Conservation (phyloP, 1,284 basidiomycete species). For the Termitomyces sp. region DNA sequence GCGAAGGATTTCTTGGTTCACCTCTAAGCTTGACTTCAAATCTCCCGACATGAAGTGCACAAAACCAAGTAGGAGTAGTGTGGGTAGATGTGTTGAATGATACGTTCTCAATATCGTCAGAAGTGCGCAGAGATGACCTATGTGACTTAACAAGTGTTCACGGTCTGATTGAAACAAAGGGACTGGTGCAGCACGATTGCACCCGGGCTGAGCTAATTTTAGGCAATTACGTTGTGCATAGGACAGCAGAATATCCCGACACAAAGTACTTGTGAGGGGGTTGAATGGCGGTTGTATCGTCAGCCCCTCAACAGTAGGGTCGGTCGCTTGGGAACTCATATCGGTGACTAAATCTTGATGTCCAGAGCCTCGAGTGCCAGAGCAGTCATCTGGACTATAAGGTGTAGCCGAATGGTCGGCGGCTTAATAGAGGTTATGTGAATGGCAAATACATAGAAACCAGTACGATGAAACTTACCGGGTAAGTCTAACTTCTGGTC, state of each 20-base stretch:
- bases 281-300: neutral
- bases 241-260: neutral
- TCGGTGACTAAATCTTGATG: neutral
- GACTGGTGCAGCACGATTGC: neutral
- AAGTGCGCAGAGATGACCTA: conserved; percentile 1
- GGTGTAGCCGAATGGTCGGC: neutral
- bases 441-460: neutral
- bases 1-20: neutral
- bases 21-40: neutral
- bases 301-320: neutral
- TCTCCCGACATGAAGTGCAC: conserved; percentile 1
- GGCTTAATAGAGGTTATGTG: neutral
- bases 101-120: conserved; percentile 1
- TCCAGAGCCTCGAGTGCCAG: neutral
- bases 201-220: neutral
- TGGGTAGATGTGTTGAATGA: conserved; percentile 5
- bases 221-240: neutral
- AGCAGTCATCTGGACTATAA: neutral
- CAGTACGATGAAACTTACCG: neutral
- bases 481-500: neutral
- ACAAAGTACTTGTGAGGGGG: neutral
- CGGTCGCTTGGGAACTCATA: neutral
- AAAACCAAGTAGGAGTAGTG: conserved; percentile 4
- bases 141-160: neutral
- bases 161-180: neutral